Base-by-base conservation (phyloP, 225 moss, liverwort and hornwort species). In the Polytrichum commune region DNA sequence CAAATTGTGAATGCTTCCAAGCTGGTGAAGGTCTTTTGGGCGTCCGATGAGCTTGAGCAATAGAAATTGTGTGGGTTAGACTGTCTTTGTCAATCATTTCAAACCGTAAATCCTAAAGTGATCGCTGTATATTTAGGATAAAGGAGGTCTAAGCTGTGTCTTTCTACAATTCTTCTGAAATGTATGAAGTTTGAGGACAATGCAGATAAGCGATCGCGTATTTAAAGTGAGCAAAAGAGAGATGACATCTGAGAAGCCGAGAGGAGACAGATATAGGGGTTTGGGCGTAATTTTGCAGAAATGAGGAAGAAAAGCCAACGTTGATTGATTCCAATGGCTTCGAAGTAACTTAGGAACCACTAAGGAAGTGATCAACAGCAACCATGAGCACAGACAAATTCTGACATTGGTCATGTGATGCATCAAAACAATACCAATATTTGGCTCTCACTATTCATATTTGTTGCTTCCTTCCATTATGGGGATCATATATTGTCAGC, bases 401-500 rank as follows among this genome's bases (percentile, higher is more conserved):
- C 60, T 98, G 46, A 85, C 93, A 72, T 87, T 89, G 5, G 93
- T 95, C 62, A n/a, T 95, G 97, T 54, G 86, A 86, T 5, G 91
- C 67, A 29, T 83, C 93, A 26, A 80, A 74, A 0, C 77, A 84
- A 38, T 86, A 85, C 60, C 91, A 89, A 68, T 98, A 98, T 62
- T 78, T 95, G 35, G 97, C 18, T 68, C 55, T 55, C 73, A 30
- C 29, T 46, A 38, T 64, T 60, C 19, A 56, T 9, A 38, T 16
- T 13, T 46, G 46, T 46, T 46, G 4, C 16, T 46, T 29, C 33
- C 54, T 46, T 46, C 46, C 46, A 46, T 16, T 46, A 46, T 46
- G 46, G 46, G 46, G 3, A 13, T 13, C 13, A 46, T 13, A 10
- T 46, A 4, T 27, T 61, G 35, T 53, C n/a, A 55, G 69, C 64